Base-by-base conservation (phyloP, 148 eudicot species). In the Camellia japonica region DNA sequence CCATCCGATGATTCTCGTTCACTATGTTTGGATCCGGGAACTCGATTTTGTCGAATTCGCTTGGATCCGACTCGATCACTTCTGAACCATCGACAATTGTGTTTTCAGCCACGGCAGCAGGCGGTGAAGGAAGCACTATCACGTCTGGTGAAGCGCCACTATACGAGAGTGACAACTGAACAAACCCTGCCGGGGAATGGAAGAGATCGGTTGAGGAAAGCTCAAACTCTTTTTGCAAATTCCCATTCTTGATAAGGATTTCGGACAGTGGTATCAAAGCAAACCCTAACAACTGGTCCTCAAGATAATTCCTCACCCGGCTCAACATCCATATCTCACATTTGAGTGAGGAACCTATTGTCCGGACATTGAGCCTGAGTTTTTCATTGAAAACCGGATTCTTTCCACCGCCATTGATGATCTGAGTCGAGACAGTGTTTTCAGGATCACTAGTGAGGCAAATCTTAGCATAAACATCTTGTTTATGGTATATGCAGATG, bases 271-370 rank as follows among this genome's bases (percentile, higher is more conserved):
- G 97, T 62, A 94, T 92, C 54, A 93, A 82, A 75, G 97, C 91
- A 86, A 93, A 91, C 70, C 98, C 98, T 5, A 94, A 86, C 47
- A 92, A 86, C 84, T 94, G 98, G 44, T 94, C 98, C 77, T 94
- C 93, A 8, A 92, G 92, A 84, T 94, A 94, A 68, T 92, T 94
- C 81, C 83, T 91, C 56, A 94, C 95, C 78, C 98, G 89, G 84
- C 98, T 94, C 72, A 94, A 87, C 98, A 94, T 94, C 93, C 94
- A 94, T 67, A 94, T 78, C 84, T 94, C 98, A 78, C 98, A 94
- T 82, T 94, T 94, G 49, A 94, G 86, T 38, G 93, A 92, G 38
- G 89, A 78, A 15, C 90, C 90, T 10, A 89, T 63, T 3, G 89
- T 91, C 20, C 83, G 83, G 20, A 94, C 90, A 69, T 83, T 77